Evolutionary conservation across 345 rosid genomes (phyloP), one percentile per base, ranked within the genome.

Genomic region (Angophora floribunda): DNA sequence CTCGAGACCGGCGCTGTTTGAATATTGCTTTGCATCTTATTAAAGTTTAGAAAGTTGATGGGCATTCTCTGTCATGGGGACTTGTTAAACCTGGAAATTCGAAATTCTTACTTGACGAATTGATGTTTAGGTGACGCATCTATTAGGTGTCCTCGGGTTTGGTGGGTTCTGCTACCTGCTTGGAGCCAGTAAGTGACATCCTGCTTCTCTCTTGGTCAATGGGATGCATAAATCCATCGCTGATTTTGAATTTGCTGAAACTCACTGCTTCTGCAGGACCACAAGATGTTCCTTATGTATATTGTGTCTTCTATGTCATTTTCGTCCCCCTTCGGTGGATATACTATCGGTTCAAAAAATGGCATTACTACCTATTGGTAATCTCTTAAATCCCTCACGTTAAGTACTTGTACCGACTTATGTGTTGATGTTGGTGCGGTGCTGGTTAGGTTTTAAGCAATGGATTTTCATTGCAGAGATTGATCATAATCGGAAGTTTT

Each of bases 301-400:
- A 96, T 85, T 97, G 99, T 90, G 87, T 96, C 52, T 96, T 97
- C 93, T 97, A 93, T 90, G 86, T 97, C 51, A 92, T 85, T 85
- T 97, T 97, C 90, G 99, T 97, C 88, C 99, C 99, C 90, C 98
- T 96, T 52, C 94, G 99, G 78, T 97, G 99, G 99, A 96, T 97
- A 85, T 96, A 97, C 91, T 97, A 97, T 87, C 95, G 99, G 90
- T 96, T 91, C 92, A 97, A 97, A 94, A 97, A 97, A 92, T 95
- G 97, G 99, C 99, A 97, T 90, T 97, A 96, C 91, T 97, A 96
- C 93, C 99, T 97, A 88, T 95, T 97, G 95, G 99, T 97, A 93
- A 93, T 91, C 88, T 89, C 47, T 88, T 44, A 7, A 87, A 78
- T 88, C 51, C 78, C 59, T 47, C 50, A 1, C 13, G 24, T 32